Conservation (phyloP, 345 rosid species). For the Pugionium dolabratum region DNA sequence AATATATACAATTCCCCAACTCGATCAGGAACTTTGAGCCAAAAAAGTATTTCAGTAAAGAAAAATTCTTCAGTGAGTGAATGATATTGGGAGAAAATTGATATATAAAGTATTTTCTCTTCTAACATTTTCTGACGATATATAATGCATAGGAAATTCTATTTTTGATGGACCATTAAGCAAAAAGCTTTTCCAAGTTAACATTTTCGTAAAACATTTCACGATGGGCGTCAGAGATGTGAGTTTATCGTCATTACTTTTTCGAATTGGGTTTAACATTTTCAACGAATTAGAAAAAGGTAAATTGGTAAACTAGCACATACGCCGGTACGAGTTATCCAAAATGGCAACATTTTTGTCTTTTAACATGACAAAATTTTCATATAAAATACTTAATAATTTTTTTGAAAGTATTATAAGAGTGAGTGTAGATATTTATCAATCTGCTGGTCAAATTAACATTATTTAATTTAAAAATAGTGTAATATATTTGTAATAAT, state of each 20-base stretch:
- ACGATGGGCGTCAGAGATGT: neutral
- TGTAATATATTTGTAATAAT: too few relatives aligned
- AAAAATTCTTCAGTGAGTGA: slow-evolving; percentile 13
- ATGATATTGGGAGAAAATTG: neutral
- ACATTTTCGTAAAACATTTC: neutral
- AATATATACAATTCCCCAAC: neutral
- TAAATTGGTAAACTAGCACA: neutral
- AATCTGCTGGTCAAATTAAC: too few relatives aligned
- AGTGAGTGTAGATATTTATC: too few relatives aligned
- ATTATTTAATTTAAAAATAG: neutral
- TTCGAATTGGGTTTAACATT: neutral
- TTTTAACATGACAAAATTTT: too few relatives aligned
- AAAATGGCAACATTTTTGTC: too few relatives aligned
- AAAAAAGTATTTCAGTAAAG: neutral
- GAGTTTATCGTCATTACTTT: neutral
- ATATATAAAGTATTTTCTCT: neutral
- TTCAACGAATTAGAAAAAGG: neutral
- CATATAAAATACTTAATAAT: too few relatives aligned
- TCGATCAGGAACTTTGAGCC: neutral
- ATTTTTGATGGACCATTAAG: neutral
- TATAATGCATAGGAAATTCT: neutral
- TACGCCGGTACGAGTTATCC: too few relatives aligned
- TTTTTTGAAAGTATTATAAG: too few relatives aligned
- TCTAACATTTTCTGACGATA: neutral
- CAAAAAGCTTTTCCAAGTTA: neutral